Base-by-base conservation (phyloP, 768 basidiomycete genomes). In the Phylloporus sp. region DNA sequence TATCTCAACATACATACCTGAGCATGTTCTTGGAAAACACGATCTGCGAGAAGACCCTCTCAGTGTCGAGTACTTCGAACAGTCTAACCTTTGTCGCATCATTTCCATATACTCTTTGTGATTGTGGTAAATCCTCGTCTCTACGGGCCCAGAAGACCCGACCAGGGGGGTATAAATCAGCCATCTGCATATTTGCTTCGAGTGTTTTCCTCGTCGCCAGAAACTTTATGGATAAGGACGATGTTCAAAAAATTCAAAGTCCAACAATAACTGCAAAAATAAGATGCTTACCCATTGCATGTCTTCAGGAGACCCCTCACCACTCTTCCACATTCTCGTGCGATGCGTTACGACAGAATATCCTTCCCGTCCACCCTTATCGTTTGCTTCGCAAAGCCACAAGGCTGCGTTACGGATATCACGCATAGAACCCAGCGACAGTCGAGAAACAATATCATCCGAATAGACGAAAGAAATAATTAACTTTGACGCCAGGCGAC, bases 11-110 rank as follows among this genome's bases (percentile, higher is more conserved):
- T 10, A 71, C 79, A 31, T 56, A 85, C 87, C 81, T 84, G 54
- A 93, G 72, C 91, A 93, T 92, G 63, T 88, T 85, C 65, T 76
- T 76, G 29, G 88, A 81, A 69, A 92, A 92, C 6, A 91, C 80
- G 50, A 92, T 81, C 68, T 92, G 88, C 15, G 76, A 78, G 63
- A 91, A 93, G 41, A 88, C 86, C 58, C 79, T 77, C 68, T 90
- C 84, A 13, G 84, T 83, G 52, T 91, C 82, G 29, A 82, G 62
- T 10, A 92, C 88, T 62, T 91, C 86, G 55, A 91, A 92, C 28
- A 92, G 64, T 45, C 89, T 74, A 13, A 90, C 63, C 59, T 82
- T 84, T 29, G 81, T 75, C n/a, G 67, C 66, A 9, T 64, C 66
- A 20, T 63, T 57, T 10, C 52, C 59, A 32, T 54, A 54, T 39